A percentile compares a stretch with the other conserved stretches of the same genome.
phyloP scores from a whole-genome alignment of 1,284 basidiomycete genomes.

The Ceratobasidium sp. region DNA sequence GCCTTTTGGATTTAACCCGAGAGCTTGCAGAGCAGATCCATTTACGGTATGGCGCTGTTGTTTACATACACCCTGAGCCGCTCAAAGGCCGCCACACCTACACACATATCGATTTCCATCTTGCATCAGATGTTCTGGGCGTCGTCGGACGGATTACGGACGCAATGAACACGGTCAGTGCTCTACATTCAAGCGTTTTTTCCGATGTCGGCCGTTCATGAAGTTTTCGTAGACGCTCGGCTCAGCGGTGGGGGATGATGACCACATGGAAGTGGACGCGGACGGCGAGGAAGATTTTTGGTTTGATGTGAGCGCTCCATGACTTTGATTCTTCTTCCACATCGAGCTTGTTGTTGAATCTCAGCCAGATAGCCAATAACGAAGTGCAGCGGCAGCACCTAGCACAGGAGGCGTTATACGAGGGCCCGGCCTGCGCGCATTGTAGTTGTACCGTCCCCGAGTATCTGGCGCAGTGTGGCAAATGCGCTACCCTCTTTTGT shows the following conservation, averaged over 20 bases:
- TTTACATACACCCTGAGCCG: conserved; percentile 3
- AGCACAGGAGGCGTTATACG: not conserved
- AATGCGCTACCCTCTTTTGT: not conserved
- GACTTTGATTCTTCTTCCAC: not conserved
- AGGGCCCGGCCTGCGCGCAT: not conserved
- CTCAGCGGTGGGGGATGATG: not conserved
- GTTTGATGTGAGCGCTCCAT: conserved; percentile 17
- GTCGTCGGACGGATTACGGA: not conserved
- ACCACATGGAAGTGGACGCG: not conserved
- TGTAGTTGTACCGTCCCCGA: conserved; percentile 2
- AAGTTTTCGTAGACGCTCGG: not conserved
- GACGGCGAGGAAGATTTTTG: conserved; percentile 17
- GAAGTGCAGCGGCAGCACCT: not conserved
- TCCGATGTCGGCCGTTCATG: too few species aligned
- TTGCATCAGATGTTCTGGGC: not conserved
- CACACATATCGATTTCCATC: conserved; percentile 16
- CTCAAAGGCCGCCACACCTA: conserved; percentile 1
- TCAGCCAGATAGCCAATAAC: not conserved
- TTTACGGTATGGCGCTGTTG: not conserved
- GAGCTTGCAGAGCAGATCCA: conserved; percentile 9
- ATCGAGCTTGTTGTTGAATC: not conserved
- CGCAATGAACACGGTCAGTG: not conserved
- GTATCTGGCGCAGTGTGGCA: not conserved
- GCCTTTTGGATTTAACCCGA: not conserved
- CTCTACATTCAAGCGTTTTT: not conserved